Percentiles rank a stretch among this genome's conserved stretches.
Evolutionary conservation across 1,139 yeast species (phyloP).

Genomic region (Pichia sp.): DNA sequence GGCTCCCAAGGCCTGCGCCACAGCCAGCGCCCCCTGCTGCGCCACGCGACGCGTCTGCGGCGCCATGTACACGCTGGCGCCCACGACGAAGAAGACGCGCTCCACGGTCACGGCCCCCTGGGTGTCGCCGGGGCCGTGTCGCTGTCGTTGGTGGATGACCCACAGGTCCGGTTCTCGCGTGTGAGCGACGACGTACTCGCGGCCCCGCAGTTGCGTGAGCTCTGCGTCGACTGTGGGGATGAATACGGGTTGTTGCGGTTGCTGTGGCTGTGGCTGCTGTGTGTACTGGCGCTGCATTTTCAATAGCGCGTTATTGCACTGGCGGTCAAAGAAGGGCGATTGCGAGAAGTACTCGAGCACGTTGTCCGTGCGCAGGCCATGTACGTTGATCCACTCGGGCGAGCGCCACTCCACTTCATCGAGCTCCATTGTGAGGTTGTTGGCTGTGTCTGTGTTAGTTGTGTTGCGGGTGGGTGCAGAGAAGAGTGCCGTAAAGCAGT

Average conservation of each 20-base stretch:
- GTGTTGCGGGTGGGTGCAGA: too few species aligned
- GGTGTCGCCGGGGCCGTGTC: too few species aligned
- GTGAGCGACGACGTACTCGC: conserved; percentile 71
- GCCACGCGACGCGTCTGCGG: too few species aligned
- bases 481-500: too few species aligned
- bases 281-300: conserved; percentile 80
- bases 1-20: not conserved
- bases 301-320: conserved; percentile 88
- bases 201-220: conserved; percentile 72
- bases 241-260: not conserved
- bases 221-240: conserved; percentile 28
- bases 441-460: conserved; percentile 1
- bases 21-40: too few species aligned
- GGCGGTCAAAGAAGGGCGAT: conserved; percentile 91
- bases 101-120: too few species aligned
- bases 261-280: conserved; percentile 34
- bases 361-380: conserved; percentile 80
- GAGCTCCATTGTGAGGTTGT: conserved; percentile 30
- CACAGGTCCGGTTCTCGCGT: conserved; percentile 88
- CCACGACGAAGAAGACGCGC: too few species aligned
- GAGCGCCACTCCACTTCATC: conserved; percentile 97
- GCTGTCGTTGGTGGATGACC: conserved; percentile 84
- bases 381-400: conserved; percentile 93
- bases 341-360: conserved; percentile 89
- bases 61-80: too few species aligned